Evolutionary conservation across 345 rosid genomes (phyloP).

Genomic region (Aquilaria sinensis): DNA sequence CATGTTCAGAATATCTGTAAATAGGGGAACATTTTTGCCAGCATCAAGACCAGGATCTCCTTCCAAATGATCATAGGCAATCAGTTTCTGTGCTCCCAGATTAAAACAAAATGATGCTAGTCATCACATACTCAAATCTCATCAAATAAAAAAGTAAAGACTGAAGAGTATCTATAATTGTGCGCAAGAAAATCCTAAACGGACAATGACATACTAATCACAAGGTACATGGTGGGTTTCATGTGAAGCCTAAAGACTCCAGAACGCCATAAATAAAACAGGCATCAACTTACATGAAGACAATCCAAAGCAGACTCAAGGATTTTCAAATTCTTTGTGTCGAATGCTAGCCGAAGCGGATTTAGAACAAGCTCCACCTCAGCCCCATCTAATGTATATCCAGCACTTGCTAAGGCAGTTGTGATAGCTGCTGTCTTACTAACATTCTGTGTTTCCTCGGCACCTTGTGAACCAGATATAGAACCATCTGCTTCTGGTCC

Average conservation of each 20-base stretch:
- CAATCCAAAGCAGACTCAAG: conserved; percentile 96
- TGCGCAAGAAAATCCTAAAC: too few species aligned
- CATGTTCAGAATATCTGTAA: conserved; percentile 87
- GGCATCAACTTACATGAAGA: conserved; percentile 68
- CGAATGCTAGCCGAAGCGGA: conserved; percentile 90
- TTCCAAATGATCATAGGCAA: conserved; percentile 93
- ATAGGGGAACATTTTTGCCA: conserved; percentile 73
- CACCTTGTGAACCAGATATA: conserved; percentile 21
- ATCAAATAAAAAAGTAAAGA: too few species aligned
- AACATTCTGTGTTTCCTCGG: conserved; percentile 33
- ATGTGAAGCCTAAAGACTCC: too few species aligned
- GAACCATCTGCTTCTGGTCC: conserved; percentile 38
- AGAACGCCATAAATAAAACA: conserved; percentile 1
- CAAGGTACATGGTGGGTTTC: too few species aligned
- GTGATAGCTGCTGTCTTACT: conserved; percentile 41
- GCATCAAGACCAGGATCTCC: conserved; percentile 97
- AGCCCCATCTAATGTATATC: conserved; percentile 71
- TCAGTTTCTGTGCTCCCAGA: conserved; percentile 64
- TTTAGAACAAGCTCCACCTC: conserved; percentile 85
- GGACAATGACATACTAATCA: too few species aligned
- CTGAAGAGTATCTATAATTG: too few species aligned
- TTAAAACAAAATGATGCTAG: conserved; percentile 20
- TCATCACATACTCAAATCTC: background rate
- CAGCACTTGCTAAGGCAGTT: conserved; percentile 69
- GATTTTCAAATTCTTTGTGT: conserved; percentile 83